These are phyloP conservation scores for Rhizopus stolonifer DNA, from an alignment of 371 early-diverging fungal species.

Conservation along the genomic window DNA sequence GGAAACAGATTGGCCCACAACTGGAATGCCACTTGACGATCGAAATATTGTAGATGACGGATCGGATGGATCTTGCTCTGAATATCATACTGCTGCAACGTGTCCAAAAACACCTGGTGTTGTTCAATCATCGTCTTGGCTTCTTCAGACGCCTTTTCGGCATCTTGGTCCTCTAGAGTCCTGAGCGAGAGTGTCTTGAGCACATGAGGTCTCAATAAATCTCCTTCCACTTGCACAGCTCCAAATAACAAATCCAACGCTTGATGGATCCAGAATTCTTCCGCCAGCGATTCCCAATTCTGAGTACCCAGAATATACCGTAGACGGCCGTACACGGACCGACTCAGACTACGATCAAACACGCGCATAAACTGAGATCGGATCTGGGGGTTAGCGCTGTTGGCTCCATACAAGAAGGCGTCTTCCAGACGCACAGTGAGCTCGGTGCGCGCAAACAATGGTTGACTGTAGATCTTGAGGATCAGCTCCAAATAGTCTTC, in stretches of 20 bases:
- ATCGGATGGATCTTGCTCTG: slow-evolving; percentile 56
- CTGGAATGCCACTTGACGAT: slow-evolving; percentile 63
- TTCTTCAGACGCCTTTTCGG: slow-evolving; percentile 35
- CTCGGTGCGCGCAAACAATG: slow-evolving; percentile 82
- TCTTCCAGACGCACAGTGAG: slow-evolving; percentile 91
- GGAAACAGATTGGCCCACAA: slow-evolving; percentile 93
- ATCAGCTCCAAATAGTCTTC: slow-evolving; percentile 87
- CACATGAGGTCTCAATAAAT: slow-evolving; percentile 45
- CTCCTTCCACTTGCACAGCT: slow-evolving; percentile 47
- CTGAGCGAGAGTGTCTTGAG: slow-evolving; percentile 55
- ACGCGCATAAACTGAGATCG: slow-evolving; percentile 80
- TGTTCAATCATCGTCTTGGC: slow-evolving; percentile 39
- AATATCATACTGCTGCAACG: slow-evolving; percentile 54
- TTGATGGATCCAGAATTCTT: slow-evolving; percentile 91
- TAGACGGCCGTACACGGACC: slow-evolving; percentile 68
- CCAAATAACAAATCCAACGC: slow-evolving; percentile 86
- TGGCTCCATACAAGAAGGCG: slow-evolving; percentile 91
- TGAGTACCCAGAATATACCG: slow-evolving; percentile 91
- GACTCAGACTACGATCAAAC: slow-evolving; percentile 78
- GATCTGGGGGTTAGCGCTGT: slow-evolving; percentile 72
- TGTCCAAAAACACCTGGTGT: slow-evolving; percentile 62
- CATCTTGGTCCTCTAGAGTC: slow-evolving; percentile 25
- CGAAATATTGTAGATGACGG: slow-evolving; percentile 72
- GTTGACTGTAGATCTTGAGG: slow-evolving; percentile 81
- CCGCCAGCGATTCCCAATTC: slow-evolving; percentile 91